Percentiles rank a stretch among this genome's conserved stretches.
These are phyloP conservation scores for Aphanoascus verrucosus DNA, from an alignment of 2,329 filamentous ascomycete species.

Conservation along the genomic window DNA sequence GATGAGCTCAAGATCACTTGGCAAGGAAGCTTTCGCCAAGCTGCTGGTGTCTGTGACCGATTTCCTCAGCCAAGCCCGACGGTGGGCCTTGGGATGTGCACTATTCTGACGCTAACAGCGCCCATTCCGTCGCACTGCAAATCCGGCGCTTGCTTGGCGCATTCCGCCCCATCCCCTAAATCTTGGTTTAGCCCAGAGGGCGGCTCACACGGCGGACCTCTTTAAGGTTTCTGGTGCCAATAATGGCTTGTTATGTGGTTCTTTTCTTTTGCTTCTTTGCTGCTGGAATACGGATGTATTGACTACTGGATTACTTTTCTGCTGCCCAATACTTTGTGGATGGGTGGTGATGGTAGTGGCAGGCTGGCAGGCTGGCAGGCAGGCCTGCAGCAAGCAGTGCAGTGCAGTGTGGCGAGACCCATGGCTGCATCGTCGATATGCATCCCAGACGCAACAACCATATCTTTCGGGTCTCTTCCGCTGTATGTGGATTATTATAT, in stretches of 20 bases:
- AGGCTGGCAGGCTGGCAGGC: background rate
- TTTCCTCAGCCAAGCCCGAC: slow-evolving; percentile 2
- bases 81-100: background rate
- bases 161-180: slow-evolving; percentile 6
- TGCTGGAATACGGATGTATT: background rate
- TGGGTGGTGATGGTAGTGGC: background rate
- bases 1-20: slow-evolving; percentile 7
- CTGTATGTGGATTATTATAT: too few relatives aligned
- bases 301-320: background rate
- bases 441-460: background rate
- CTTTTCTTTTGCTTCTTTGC: background rate
- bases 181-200: slow-evolving; percentile 1
- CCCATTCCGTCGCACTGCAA: slow-evolving; percentile 12
- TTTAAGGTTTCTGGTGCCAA: background rate
- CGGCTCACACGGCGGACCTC: slow-evolving; percentile 1
- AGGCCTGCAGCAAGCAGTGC: too few relatives aligned
- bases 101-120: slow-evolving; percentile 10
- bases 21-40: slow-evolving; percentile 9
- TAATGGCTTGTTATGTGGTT: background rate
- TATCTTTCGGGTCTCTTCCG: too few relatives aligned
- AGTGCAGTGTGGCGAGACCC: background rate
- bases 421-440: too few relatives aligned
- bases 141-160: slow-evolving; percentile 10
- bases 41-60: background rate
- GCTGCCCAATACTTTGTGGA: slow-evolving; percentile 1